Conservation (phyloP, 768 basidiomycete genomes). For the Tulasnella sp. region DNA sequence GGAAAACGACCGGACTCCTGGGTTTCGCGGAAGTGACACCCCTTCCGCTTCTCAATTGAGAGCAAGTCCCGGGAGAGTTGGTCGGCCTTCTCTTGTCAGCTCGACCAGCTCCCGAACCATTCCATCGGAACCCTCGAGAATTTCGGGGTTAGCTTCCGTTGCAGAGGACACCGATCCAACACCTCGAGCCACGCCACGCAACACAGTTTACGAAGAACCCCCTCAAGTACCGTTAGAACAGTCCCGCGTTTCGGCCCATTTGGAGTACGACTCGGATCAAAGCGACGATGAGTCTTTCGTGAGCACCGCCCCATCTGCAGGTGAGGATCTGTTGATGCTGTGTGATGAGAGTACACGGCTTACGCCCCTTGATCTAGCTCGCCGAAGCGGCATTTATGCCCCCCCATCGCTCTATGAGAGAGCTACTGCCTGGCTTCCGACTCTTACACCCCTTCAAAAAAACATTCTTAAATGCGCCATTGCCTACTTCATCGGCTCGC, state of each 20-base stretch:
- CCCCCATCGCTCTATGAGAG: not conserved
- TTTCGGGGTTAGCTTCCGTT: not conserved
- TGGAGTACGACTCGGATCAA: not conserved
- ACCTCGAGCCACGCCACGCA: not conserved
- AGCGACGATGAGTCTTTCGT: not conserved
- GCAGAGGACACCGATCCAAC: not conserved
- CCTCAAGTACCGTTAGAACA: not conserved
- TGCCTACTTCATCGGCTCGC: conserved; percentile 84
- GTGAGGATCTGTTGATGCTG: not conserved
- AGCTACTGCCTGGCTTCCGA: conserved; percentile 29
- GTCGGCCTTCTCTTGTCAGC: not conserved
- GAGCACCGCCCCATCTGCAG: not conserved
- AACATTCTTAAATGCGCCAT: conserved; percentile 90
- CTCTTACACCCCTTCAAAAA: conserved; percentile 49
- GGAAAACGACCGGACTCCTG: conserved; percentile 25
- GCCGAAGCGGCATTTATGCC: not conserved
- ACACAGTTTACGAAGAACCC: not conserved
- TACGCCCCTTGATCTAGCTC: not conserved
- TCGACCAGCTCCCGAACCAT: not conserved
- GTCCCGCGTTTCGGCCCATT: not conserved
- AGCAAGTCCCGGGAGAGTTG: not conserved
- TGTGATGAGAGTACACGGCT: not conserved
- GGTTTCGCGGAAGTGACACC: conserved; percentile 10
- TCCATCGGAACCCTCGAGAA: not conserved
- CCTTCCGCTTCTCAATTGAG: conserved; percentile 1